These are phyloP conservation scores for Xylaria sp. DNA, from an alignment of 2,329 filamentous ascomycete species.

Conservation along the genomic window DNA sequence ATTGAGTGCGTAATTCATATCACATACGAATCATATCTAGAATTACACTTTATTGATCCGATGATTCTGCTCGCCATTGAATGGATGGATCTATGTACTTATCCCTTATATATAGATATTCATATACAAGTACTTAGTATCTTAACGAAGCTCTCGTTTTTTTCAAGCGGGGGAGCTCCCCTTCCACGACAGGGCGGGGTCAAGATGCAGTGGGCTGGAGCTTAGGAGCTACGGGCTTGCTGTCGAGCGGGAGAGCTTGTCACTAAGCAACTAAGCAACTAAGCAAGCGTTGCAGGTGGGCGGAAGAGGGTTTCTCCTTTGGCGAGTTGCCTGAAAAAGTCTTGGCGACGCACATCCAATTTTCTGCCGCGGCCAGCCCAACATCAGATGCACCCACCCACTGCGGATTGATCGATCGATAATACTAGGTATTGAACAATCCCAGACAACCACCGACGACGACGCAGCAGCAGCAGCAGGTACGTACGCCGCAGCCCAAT, in stretches of 20 bases:
- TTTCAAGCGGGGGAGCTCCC: not conserved
- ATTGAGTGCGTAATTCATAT: not conserved
- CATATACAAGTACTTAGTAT: not conserved
- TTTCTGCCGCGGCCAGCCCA: slow-evolving; percentile 40
- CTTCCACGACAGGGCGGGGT: not conserved
- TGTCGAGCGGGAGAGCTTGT: not conserved
- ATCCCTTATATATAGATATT: not conserved
- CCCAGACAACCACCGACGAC: slow-evolving; percentile 23
- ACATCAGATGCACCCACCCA: slow-evolving; percentile 25
- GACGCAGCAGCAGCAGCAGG: slow-evolving; percentile 11
- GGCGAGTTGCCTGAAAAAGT: slow-evolving; percentile 43
- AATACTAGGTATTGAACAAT: slow-evolving; percentile 22
- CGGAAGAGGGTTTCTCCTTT: slow-evolving; percentile 50
- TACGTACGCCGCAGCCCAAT: not conserved
- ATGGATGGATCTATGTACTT: too few relatives aligned
- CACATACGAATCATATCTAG: not conserved
- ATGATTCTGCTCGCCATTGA: too few relatives aligned
- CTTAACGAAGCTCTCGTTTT: not conserved
- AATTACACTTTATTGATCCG: not conserved
- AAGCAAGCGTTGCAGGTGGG: not conserved
- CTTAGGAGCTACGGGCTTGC: not conserved
- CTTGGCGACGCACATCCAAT: slow-evolving; percentile 49
- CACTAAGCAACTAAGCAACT: not conserved
- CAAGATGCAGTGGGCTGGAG: not conserved
- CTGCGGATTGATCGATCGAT: slow-evolving; percentile 22